Evolutionary conservation across 108 stramenopile species (phyloP).

Genomic region (Stephanodiscus triporus): DNA sequence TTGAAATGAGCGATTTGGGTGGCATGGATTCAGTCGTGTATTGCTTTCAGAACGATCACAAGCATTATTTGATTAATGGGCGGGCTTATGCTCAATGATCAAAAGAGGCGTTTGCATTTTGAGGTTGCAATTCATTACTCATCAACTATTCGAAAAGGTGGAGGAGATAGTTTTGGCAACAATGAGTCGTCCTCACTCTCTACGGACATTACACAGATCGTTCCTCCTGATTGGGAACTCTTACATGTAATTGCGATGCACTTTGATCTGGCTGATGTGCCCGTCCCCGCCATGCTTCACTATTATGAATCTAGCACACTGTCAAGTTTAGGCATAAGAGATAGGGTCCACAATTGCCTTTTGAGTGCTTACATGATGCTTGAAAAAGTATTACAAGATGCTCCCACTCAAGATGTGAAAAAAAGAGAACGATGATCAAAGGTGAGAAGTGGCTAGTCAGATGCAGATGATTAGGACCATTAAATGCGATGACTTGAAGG

Average conservation of each 20-base stretch:
- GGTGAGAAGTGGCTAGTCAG: conserved; percentile 16
- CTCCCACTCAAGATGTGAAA: conserved; percentile 7
- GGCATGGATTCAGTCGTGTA: conserved; percentile 35
- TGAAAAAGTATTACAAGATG: conserved; percentile 18
- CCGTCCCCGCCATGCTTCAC: conserved; percentile 27
- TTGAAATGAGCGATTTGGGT: conserved; percentile 30
- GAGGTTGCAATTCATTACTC: conserved; percentile 28
- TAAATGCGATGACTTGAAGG: conserved; percentile 13
- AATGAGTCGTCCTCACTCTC: conserved; percentile 17
- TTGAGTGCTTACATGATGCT: conserved; percentile 32
- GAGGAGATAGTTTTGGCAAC: conserved; percentile 6
- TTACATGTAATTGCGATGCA: conserved; percentile 30
- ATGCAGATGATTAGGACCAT: conserved; percentile 26
- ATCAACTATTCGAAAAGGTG: neutral
- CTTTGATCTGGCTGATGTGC: conserved; percentile 22
- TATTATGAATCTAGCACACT: conserved; percentile 31
- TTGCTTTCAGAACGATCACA: conserved; percentile 29
- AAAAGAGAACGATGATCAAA: conserved; percentile 12
- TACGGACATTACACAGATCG: conserved; percentile 9
- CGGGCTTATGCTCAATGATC: conserved; percentile 31
- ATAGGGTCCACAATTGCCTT: conserved; percentile 24
- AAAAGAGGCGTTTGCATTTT: conserved; percentile 35
- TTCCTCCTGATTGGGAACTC: conserved; percentile 23
- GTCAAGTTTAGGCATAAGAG: conserved; percentile 29
- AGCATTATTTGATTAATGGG: conserved; percentile 28